phyloP scores from a whole-genome alignment of 73 alveolate genomes.

The Halteria grandinella region DNA sequence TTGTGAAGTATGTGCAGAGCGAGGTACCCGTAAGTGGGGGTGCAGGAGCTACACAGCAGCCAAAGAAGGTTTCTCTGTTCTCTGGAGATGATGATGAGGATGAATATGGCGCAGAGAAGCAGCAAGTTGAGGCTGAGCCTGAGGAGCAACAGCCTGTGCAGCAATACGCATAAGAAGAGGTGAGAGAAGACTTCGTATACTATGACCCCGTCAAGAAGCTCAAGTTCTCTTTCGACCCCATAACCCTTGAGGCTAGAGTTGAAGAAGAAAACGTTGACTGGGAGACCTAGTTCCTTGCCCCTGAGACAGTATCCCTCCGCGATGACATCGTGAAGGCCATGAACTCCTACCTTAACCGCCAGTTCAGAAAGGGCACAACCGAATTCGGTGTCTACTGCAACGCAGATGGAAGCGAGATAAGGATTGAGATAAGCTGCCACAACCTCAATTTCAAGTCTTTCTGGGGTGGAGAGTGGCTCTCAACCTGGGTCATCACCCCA shows the following conservation, averaged over 20 bases:
- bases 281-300: neutral
- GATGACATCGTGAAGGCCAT: conserved; percentile 25
- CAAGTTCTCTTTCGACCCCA: conserved; percentile 48
- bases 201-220: conserved; percentile 16
- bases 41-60: too few relatives aligned
- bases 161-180: neutral
- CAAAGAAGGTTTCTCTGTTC: too few relatives aligned
- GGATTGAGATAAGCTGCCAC: conserved; percentile 79
- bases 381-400: conserved; percentile 15
- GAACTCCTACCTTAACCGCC: conserved; percentile 22
- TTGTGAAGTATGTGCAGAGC: neutral
- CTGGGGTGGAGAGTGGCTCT: conserved; percentile 92
- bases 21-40: too few relatives aligned
- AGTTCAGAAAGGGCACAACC: conserved; percentile 55
- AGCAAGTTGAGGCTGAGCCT: too few relatives aligned
- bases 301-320: conserved; percentile 2
- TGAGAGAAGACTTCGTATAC: conserved; percentile 15
- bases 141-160: too few relatives aligned
- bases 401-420: conserved; percentile 43
- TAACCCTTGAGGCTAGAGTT: conserved; percentile 38
- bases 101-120: too few relatives aligned
- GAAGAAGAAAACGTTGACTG: conserved; percentile 30
- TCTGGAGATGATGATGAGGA: too few relatives aligned
- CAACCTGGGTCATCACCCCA: conserved; percentile 63
- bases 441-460: conserved; percentile 71